These are phyloP conservation scores for Colletotrichum trifolii DNA, from an alignment of 2,329 filamentous ascomycete genomes.

Conservation along the genomic window DNA sequence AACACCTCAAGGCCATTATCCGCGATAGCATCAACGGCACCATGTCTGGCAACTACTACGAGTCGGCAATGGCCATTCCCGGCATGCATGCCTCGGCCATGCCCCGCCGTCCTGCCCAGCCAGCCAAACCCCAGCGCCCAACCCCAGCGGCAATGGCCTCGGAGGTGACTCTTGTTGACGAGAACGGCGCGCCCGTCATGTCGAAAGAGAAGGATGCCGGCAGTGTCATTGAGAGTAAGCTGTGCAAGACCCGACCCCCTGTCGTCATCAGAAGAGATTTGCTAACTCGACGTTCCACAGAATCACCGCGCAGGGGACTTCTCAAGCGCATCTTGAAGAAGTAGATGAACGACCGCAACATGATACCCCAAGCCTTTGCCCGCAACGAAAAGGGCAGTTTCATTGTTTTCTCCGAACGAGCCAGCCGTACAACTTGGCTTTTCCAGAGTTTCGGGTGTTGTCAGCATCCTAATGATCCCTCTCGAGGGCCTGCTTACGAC, in stretches of 20 bases:
- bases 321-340: slow-evolving; percentile 34
- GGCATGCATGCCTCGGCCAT: slow-evolving; percentile 30
- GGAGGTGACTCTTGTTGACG: slow-evolving; percentile 33
- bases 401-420: too few species aligned
- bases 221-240: slow-evolving; percentile 12
- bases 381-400: too few species aligned
- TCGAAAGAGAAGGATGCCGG: slow-evolving; percentile 32
- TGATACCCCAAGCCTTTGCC: slow-evolving; percentile 1
- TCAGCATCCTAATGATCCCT: too few species aligned
- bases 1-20: slow-evolving; percentile 32
- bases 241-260: neutral
- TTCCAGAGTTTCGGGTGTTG: too few species aligned
- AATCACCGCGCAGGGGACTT: slow-evolving; percentile 23
- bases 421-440: too few species aligned
- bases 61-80: slow-evolving; percentile 30
- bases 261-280: neutral
- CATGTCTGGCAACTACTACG: slow-evolving; percentile 32
- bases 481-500: too few species aligned
- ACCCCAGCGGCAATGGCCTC: slow-evolving; percentile 26
- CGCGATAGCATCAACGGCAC: slow-evolving; percentile 11
- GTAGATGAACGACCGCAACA: slow-evolving; percentile 6
- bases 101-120: slow-evolving; percentile 27
- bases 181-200: slow-evolving; percentile 19
- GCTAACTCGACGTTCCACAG: slow-evolving; percentile 6
- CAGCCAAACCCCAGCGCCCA: slow-evolving; percentile 6